A percentile compares a stretch with the other conserved stretches of the same genome.
These are phyloP conservation scores for Gossypium rotundifolium DNA, from an alignment of 345 rosid genomes.

Conservation along the genomic window DNA sequence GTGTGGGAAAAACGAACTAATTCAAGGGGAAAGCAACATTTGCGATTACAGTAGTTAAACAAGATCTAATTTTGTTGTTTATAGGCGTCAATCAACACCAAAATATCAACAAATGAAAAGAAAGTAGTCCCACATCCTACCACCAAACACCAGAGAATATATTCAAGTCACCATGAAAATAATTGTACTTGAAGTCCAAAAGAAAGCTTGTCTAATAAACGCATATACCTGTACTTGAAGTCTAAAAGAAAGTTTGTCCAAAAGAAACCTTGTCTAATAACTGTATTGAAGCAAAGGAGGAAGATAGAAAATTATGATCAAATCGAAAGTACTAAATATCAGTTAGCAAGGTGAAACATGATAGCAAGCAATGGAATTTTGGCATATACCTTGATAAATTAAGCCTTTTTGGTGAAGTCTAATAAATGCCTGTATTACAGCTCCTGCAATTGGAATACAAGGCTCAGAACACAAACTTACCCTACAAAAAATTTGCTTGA, in stretches of 20 bases:
- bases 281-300: not conserved
- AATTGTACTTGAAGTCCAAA: not conserved
- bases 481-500: too few relatives aligned
- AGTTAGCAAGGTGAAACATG: not conserved
- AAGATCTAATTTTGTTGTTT: too few relatives aligned
- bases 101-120: too few relatives aligned
- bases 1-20: not conserved
- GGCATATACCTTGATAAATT: constrained; percentile 70
- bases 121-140: not conserved
- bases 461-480: constrained; percentile 25
- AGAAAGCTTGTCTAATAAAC: too few relatives aligned
- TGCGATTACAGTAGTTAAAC: not conserved
- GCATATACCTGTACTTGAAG: too few relatives aligned
- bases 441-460: constrained; percentile 45
- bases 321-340: not conserved
- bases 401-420: constrained; percentile 91
- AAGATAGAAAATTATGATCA: not conserved
- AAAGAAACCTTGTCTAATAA: not conserved
- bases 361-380: not conserved
- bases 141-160: not conserved
- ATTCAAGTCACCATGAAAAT: not conserved
- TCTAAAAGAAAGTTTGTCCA: too few relatives aligned
- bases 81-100: too few relatives aligned
- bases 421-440: constrained; percentile 86
- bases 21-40: not conserved